Base-by-base conservation (phyloP, 164 flowering plant genomes). In the Chimonanthus salicifolius region DNA sequence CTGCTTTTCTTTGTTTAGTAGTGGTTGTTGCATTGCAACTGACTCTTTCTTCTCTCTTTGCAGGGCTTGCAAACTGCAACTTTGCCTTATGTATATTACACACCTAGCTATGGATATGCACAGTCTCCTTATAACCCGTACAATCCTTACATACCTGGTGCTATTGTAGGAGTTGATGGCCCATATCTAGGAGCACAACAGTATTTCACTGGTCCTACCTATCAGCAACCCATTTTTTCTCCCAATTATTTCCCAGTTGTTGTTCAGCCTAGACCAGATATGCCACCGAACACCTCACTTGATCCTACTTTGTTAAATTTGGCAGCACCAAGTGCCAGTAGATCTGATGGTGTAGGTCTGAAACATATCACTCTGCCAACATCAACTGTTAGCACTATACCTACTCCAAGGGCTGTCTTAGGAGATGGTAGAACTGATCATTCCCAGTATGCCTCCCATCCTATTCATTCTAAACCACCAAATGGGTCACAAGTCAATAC, bases 111-210 rank as follows among this genome's bases (percentile, higher is more conserved):
- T 87, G 98, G 88, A 76, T 88, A 88, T 84, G 87, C 89, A 81
- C 89, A 92, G 78, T 86, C 97, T 74, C 88, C 90, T 64, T 94
- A 86, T 83, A 92, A 92, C 80, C 97, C 97, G 64, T 92, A 86
- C 81, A 90, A 94, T 74, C 97, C 97, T 73, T 94, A 86, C 76
- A 86, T 92, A 80, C 97, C 97, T 78, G 96, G 94, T 77, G 90
- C 96, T 73, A 64, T 85, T 78, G 70, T 89, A 6, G 94, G 91
- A 78, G 84, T 80, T 68, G 92, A 92, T 78, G 85, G 87, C 74
- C 78, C 88, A 47, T 79, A 72, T 83, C 76, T 80, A 60, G 94
- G 88, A 70, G 74, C 90, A 11, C 95, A 87, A 74, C 92, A 86
- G 47, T 87, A 83, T 76, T 89, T 87, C 70, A 63, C 89, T 1